Evolutionary conservation across 2,329 filamentous ascomycete genomes (phyloP), one percentile per base, ranked within the genome.

Genomic region (Talaromyces marneffei): DNA sequence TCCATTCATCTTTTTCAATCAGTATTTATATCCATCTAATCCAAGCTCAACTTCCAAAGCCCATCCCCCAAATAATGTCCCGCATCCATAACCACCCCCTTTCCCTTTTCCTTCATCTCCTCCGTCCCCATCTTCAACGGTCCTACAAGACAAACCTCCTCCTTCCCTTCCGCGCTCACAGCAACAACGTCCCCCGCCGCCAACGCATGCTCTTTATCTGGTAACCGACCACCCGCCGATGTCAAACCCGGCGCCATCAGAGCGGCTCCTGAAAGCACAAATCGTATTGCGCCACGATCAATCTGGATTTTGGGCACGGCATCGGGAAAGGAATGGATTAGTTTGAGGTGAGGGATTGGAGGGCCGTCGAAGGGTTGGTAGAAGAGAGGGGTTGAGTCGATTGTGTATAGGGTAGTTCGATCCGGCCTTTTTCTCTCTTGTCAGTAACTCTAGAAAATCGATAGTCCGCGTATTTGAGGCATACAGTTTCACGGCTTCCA

Each of bases 161-260:
- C 85, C 80, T 99, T 99, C 7, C 94, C 94, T 82, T 99, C 94
- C 0, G 94, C 92, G 79, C 87, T 87, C 18, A 99, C 84, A 4
- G 93, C 90, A 7, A 97, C 94, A 1, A 94, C 88, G 72, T 91
- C 85, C 0, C 93, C 94, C 71, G 88, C 87, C 66, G 85, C 83
- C 66, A 97, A 74, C 74, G 94, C 91, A 58, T 77, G 65, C 61
- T 80, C 78, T 1, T 74, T 70, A 64, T 84, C 78, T 0, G 94
- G 94, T 69, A 99, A 77, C 53, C 90, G 76, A 0, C 94, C 94
- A 0, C 94, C 94, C 0, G 86, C 77, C 20, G 87, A 91, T 29
- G 94, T 99, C 68, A 99, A 77, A 0, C 94, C 94, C 0, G 94
- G 94, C 1, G 92, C 93, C 94, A 99, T 99, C 65, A 99, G 87